Evolutionary conservation across 2,329 filamentous ascomycete genomes (phyloP).

Genomic region (Colletotrichum sp.): DNA sequence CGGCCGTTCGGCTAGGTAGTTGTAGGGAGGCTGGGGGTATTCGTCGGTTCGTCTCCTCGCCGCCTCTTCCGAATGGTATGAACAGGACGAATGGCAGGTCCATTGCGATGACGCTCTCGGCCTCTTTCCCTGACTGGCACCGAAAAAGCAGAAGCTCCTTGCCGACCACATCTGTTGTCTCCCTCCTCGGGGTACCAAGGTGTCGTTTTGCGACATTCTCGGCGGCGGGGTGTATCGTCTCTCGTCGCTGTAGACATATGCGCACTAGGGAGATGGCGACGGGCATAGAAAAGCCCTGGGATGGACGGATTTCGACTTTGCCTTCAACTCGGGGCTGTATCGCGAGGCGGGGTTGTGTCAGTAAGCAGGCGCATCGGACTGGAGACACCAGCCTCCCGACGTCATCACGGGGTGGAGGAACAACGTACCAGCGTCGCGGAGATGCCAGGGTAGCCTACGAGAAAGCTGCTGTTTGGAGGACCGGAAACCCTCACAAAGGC

Average conservation of each 20-base stretch:
- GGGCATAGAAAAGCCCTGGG: constrained; percentile 82
- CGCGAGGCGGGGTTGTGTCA: background rate
- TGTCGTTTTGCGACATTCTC: constrained; percentile 94
- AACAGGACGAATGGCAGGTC: constrained; percentile 97
- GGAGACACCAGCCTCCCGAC: constrained; percentile 14
- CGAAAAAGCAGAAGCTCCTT: constrained; percentile 94
- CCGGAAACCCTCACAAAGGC: constrained; percentile 95
- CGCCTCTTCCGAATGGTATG: constrained; percentile 91
- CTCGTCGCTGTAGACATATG: constrained; percentile 89
- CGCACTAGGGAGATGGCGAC: constrained; percentile 92
- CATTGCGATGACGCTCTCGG: constrained; percentile 91
- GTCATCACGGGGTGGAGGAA: background rate
- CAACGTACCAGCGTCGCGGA: constrained; percentile 89
- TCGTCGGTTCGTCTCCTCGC: constrained; percentile 85
- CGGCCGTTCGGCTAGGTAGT: constrained; percentile 88
- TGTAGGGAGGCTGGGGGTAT: constrained; percentile 93
- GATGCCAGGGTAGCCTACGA: constrained; percentile 97
- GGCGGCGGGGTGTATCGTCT: constrained; percentile 95
- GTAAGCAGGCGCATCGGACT: constrained; percentile 13
- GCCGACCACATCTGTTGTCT: constrained; percentile 90
- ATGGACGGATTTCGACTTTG: constrained; percentile 93
- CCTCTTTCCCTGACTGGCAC: constrained; percentile 81
- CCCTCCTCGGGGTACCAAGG: constrained; percentile 85
- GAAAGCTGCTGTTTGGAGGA: constrained; percentile 94
- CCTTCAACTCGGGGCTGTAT: constrained; percentile 91